A percentile compares a stretch with the other conserved stretches of the same genome.
Conservation (phyloP, 2,329 filamentous ascomycete species). For the Fusarium sp. region DNA sequence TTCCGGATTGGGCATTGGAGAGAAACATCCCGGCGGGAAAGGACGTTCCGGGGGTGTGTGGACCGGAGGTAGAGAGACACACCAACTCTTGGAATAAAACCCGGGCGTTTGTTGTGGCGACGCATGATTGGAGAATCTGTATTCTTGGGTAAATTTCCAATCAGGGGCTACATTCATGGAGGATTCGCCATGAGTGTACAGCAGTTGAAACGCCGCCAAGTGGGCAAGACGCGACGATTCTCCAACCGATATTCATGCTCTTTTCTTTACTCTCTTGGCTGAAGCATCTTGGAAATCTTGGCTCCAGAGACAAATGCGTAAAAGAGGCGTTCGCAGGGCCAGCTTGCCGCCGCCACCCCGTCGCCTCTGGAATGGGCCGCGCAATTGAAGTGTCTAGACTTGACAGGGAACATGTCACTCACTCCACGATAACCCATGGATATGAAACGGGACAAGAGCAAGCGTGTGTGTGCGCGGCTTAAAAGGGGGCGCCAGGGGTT, state of each 20-base stretch:
- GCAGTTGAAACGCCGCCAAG: slow-evolving; percentile 8
- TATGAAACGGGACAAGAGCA: slow-evolving; percentile 30
- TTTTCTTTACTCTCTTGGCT: neutral
- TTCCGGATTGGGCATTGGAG: neutral
- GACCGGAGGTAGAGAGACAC: neutral
- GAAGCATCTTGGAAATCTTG: neutral
- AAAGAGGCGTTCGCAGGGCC: neutral
- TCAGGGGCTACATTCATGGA: slow-evolving; percentile 24
- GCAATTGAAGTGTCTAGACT: neutral
- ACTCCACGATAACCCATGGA: neutral
- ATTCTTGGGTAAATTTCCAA: slow-evolving; percentile 17
- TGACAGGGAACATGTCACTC: neutral
- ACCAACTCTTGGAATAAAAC: neutral
- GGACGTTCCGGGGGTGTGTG: neutral
- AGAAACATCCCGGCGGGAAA: neutral
- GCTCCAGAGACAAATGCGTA: neutral
- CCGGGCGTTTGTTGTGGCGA: slow-evolving; percentile 4
- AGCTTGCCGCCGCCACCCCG: neutral
- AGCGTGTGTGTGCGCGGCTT: slow-evolving; percentile 18
- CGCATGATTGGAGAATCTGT: slow-evolving; percentile 16
- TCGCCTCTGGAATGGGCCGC: neutral
- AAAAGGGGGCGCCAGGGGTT: slow-evolving; percentile 32
- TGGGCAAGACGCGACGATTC: neutral
- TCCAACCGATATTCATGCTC: neutral
- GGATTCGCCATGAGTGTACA: slow-evolving; percentile 4